These are phyloP conservation scores for Wickerhamomyces pijperi DNA, from an alignment of 805 yeast species.

Conservation along the genomic window DNA sequence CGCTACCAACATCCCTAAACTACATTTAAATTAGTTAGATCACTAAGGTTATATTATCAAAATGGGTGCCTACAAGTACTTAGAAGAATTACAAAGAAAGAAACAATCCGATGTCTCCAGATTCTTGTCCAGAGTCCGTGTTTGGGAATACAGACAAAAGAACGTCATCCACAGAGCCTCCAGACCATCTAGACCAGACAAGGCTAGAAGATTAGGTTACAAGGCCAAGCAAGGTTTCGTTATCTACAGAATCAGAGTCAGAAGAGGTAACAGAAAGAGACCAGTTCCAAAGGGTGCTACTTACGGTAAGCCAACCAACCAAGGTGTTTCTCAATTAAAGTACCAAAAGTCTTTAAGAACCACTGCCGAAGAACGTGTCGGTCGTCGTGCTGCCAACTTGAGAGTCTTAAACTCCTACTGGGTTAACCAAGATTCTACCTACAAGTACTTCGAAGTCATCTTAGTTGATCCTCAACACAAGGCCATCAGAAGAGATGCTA, in stretches of 20 bases:
- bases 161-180: conserved; percentile 97
- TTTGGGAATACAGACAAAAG: conserved; percentile 99
- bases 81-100: conserved; percentile 99
- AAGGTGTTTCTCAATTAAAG: conserved; percentile 98
- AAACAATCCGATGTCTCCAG: conserved; percentile 99
- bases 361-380: conserved; percentile 99
- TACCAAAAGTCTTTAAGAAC: conserved; percentile 97
- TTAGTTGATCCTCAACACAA: conserved; percentile 95
- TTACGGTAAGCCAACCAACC: conserved; percentile 99
- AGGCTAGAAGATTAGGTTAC: conserved; percentile 99
- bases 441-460: conserved; percentile 98
- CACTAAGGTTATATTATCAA: conserved; percentile 4
- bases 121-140: conserved; percentile 98
- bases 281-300: conserved; percentile 99
- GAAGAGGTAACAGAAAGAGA: conserved; percentile 99
- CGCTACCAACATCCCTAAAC: not conserved
- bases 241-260: conserved; percentile 96
- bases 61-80: conserved; percentile 99
- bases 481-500: conserved; percentile 97
- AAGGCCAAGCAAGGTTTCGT: conserved; percentile 99
- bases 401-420: conserved; percentile 99
- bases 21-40: not conserved
- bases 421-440: conserved; percentile 98
- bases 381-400: conserved; percentile 97
- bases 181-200: conserved; percentile 99